Percentiles rank a stretch among this genome's conserved stretches.
phyloP scores from a whole-genome alignment of 768 basidiomycete genomes.

The Psilocybe sp. region DNA sequence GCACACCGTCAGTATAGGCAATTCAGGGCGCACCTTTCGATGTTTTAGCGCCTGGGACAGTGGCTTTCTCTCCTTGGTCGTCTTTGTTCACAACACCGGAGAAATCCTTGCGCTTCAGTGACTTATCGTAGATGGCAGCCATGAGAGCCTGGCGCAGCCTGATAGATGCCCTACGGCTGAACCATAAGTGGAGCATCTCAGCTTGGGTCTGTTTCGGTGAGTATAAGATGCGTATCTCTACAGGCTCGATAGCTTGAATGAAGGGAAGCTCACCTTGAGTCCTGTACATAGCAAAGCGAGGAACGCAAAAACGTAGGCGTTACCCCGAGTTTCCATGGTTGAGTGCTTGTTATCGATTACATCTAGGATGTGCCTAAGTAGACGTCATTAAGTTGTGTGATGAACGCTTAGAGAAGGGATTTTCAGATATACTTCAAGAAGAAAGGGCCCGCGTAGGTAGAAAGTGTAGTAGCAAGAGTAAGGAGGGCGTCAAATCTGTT shows the following conservation, averaged over 20 bases:
- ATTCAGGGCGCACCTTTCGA: slow-evolving; percentile 10
- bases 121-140: slow-evolving; percentile 86
- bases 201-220: slow-evolving; percentile 44
- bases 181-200: slow-evolving; percentile 78
- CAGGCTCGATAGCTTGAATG: no score
- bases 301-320: slow-evolving; percentile 81
- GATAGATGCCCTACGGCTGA: slow-evolving; percentile 70
- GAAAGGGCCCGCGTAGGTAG: slow-evolving; percentile 81
- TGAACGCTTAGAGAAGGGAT: no score
- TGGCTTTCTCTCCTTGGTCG: slow-evolving; percentile 23
- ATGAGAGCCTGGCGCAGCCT: slow-evolving; percentile 78
- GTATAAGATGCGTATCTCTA: no score
- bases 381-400: neutral
- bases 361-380: slow-evolving; percentile 56
- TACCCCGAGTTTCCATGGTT: slow-evolving; percentile 47
- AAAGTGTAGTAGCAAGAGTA: slow-evolving; percentile 56
- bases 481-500: neutral
- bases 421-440: slow-evolving; percentile 87
- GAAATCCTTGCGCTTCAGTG: slow-evolving; percentile 79
- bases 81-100: slow-evolving; percentile 63
- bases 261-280: neutral
- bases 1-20: slow-evolving; percentile 9
- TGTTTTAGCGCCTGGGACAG: slow-evolving; percentile 20
- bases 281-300: slow-evolving; percentile 56
- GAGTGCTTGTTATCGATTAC: slow-evolving; percentile 42